Evolutionary conservation across 768 basidiomycete genomes (phyloP).

Genomic region (Pisolithus sp.): DNA sequence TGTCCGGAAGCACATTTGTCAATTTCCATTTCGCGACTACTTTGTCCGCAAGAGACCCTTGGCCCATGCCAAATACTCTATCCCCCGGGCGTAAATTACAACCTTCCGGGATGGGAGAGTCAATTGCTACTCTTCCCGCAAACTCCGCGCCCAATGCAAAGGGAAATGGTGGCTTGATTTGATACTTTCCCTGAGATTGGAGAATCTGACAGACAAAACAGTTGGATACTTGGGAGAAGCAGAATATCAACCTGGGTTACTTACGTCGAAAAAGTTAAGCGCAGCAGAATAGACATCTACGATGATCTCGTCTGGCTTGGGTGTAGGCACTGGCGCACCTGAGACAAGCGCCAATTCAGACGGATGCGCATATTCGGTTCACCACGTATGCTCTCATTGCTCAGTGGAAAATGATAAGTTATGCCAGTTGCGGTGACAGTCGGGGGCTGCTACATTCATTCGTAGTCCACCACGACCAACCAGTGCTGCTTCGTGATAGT

Average conservation of each 20-base stretch:
- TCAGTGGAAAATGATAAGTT: neutral
- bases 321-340: slow-evolving; percentile 52
- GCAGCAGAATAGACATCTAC: slow-evolving; percentile 72
- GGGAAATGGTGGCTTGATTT: slow-evolving; percentile 75
- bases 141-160: slow-evolving; percentile 85
- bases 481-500: no score
- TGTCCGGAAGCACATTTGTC: slow-evolving; percentile 65
- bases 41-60: slow-evolving; percentile 79
- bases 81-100: slow-evolving; percentile 80
- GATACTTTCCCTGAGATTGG: slow-evolving; percentile 87
- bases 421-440: no score
- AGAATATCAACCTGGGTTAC: slow-evolving; percentile 26
- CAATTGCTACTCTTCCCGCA: slow-evolving; percentile 63
- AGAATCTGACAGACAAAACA: slow-evolving; percentile 50
- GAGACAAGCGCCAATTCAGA: slow-evolving; percentile 50
- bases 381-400: slow-evolving; percentile 78
- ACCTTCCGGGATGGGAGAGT: slow-evolving; percentile 72
- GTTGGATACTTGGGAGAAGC: slow-evolving; percentile 4
- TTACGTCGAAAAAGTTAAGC: slow-evolving; percentile 73
- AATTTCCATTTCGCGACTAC: slow-evolving; percentile 46
- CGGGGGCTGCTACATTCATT: neutral
- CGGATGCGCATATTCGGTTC: slow-evolving; percentile 60
- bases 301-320: slow-evolving; percentile 50
- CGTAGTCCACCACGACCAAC: neutral
- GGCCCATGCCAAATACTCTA: slow-evolving; percentile 76